These are phyloP conservation scores for Fusarium hainanense DNA, from an alignment of 2,329 filamentous ascomycete species.

Conservation along the genomic window DNA sequence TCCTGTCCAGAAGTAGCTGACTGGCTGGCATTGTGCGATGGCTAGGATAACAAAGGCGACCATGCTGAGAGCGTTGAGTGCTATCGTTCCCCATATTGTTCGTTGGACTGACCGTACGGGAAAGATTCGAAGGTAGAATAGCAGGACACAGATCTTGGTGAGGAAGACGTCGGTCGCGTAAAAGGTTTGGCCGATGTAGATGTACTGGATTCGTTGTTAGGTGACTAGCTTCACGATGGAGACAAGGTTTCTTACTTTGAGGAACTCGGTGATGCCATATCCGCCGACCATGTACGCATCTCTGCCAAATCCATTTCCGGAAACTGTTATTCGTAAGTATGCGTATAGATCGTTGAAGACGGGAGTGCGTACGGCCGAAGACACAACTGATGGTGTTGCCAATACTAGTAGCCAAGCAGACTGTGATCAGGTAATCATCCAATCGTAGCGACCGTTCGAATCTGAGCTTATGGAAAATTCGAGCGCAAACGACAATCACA, in stretches of 20 bases:
- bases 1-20: conserved; percentile 25
- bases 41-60: conserved; percentile 4
- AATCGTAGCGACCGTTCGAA: neutral
- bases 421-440: neutral
- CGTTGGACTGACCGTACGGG: neutral
- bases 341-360: accelerated
- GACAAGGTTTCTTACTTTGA: neutral
- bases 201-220: neutral
- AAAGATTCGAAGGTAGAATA: conserved; percentile 33
- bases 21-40: neutral
- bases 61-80: neutral
- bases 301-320: conserved; percentile 6
- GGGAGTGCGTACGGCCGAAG: neutral
- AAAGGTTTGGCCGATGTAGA: conserved; percentile 18
- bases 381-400: conserved; percentile 2
- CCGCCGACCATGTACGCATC: conserved; percentile 7
- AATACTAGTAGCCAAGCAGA: neutral
- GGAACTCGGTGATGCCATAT: conserved; percentile 3
- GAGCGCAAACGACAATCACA: neutral
- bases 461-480: neutral
- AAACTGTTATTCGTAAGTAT: neutral
- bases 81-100: conserved; percentile 21
- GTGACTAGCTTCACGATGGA: accelerated
- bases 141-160: conserved; percentile 21
- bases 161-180: conserved; percentile 22